Evolutionary conservation across 2,329 filamentous ascomycete genomes (phyloP).

Genomic region (Colletotrichum sp.): DNA sequence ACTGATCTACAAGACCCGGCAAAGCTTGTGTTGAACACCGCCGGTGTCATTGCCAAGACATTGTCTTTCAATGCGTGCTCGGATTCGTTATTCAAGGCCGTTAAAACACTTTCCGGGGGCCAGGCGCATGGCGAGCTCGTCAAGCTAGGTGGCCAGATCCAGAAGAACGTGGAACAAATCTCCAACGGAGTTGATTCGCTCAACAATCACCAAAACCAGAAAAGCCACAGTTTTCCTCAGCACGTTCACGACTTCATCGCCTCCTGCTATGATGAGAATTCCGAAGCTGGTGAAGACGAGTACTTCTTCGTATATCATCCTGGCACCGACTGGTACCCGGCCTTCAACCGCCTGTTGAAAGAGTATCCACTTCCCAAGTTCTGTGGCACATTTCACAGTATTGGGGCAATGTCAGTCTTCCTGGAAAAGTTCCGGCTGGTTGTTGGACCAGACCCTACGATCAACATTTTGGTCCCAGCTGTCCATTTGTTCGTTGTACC

Average conservation of each 20-base stretch:
- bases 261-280: not conserved
- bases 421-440: not conserved
- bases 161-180: not conserved
- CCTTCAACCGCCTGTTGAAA: not conserved
- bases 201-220: not conserved
- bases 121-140: not conserved
- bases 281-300: not conserved
- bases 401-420: not conserved
- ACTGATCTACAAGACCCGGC: not conserved
- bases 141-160: not conserved
- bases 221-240: not conserved
- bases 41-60: not conserved
- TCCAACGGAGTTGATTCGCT: not conserved
- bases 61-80: not conserved
- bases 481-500: not conserved
- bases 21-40: not conserved
- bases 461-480: not conserved
- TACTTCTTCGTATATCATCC: not conserved
- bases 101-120: not conserved
- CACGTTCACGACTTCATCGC: not conserved
- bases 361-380: not conserved
- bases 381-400: not conserved
- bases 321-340: not conserved
- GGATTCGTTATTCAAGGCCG: not conserved
- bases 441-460: not conserved